A percentile compares a stretch with the other conserved stretches of the same genome.
These are phyloP conservation scores for Zygosaccharomyces pseudobailii DNA, from an alignment of 1,139 yeast genomes.

Conservation along the genomic window DNA sequence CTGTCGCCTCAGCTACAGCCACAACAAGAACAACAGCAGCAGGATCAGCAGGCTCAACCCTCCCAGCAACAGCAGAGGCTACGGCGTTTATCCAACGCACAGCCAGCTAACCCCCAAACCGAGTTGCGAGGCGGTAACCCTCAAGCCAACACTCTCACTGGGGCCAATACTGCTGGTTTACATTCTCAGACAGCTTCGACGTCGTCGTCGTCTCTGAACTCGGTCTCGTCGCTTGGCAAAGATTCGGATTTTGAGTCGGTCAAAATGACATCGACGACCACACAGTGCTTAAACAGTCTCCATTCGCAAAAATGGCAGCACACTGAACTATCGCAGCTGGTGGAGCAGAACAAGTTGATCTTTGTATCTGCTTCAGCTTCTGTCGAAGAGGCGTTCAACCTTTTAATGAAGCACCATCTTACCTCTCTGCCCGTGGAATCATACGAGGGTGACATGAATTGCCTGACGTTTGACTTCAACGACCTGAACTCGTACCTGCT, in stretches of 20 bases:
- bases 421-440: constrained; percentile 80
- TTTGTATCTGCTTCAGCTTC: constrained; percentile 59
- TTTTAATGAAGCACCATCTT: constrained; percentile 61
- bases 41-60: constrained; percentile 16
- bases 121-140: not conserved
- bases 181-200: constrained; percentile 3
- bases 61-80: constrained; percentile 10
- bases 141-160: constrained; percentile 4
- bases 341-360: constrained; percentile 73
- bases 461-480: constrained; percentile 83
- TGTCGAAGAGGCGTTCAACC: constrained; percentile 84
- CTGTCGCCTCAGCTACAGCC: constrained; percentile 17
- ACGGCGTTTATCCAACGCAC: constrained; percentile 4
- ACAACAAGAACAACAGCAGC: constrained; percentile 25
- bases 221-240: constrained; percentile 1
- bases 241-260: constrained; percentile 7
- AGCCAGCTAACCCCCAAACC: constrained; percentile 4
- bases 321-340: constrained; percentile 63
- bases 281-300: constrained; percentile 23
- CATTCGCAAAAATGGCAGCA: constrained; percentile 59
- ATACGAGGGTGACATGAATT: constrained; percentile 50
- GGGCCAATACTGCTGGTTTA: constrained; percentile 4
- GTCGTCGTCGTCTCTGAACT: constrained; percentile 9
- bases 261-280: constrained; percentile 20
- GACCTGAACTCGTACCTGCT: constrained; percentile 82